A percentile compares a stretch with the other conserved stretches of the same genome.
Conservation (phyloP, 345 rosid species). For the Hevea brasiliensis region DNA sequence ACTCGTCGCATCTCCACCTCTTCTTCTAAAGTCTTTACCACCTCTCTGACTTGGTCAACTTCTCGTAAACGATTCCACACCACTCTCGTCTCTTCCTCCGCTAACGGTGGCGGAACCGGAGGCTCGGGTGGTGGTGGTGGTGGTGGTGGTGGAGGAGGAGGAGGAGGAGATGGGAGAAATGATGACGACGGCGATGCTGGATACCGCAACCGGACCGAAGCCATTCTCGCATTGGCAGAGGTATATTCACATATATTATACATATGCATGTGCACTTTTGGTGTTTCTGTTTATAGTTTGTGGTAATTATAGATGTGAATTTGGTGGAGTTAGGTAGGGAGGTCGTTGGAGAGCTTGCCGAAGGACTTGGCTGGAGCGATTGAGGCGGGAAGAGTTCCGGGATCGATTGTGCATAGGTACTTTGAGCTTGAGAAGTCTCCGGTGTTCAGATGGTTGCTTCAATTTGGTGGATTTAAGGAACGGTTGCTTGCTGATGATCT, state of each 20-base stretch:
- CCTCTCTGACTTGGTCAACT: constrained; percentile 13
- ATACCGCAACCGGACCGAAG: constrained; percentile 44
- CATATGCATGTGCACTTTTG: neutral
- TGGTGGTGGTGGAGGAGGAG: constrained; percentile 20
- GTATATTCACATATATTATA: constrained; percentile 14
- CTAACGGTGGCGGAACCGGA: constrained; percentile 29
- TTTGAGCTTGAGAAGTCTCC: constrained; percentile 57
- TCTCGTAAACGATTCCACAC: neutral
- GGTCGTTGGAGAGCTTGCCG: constrained; percentile 56
- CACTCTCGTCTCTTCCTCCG: constrained; percentile 28
- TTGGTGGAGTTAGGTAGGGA: constrained; percentile 39
- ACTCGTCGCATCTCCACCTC: constrained; percentile 13
- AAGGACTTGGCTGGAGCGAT: constrained; percentile 61
- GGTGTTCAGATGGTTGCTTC: constrained; percentile 54
- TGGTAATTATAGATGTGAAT: neutral
- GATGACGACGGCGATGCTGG: constrained; percentile 33
- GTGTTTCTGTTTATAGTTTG: neutral
- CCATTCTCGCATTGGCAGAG: constrained; percentile 49
- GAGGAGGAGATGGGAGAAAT: constrained; percentile 22
- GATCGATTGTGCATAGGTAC: constrained; percentile 45
- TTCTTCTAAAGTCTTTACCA: constrained; percentile 8
- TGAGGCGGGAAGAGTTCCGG: constrained; percentile 53
- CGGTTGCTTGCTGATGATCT: constrained; percentile 70
- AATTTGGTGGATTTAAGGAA: constrained; percentile 67
- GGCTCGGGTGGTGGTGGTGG: constrained; percentile 22